A percentile compares a stretch with the other conserved stretches of the same genome.
These are phyloP conservation scores for Aureobasidium sp. DNA, from an alignment of 2,329 filamentous ascomycete species.

Conservation along the genomic window DNA sequence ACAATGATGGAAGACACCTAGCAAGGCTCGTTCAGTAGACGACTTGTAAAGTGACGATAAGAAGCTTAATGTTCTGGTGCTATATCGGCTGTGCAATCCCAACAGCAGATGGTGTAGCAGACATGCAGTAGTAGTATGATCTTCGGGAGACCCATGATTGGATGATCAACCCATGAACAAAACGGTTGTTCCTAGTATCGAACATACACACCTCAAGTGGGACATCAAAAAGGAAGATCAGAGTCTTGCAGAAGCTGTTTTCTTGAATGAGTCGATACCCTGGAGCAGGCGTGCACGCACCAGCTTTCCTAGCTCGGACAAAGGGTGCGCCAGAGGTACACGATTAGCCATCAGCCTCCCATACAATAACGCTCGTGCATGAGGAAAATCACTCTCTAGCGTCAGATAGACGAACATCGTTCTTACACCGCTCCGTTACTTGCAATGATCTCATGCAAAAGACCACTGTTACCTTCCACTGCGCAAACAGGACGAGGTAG, in stretches of 20 bases:
- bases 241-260: neutral
- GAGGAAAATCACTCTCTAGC: neutral
- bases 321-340: neutral
- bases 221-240: neutral
- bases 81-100: neutral
- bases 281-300: neutral
- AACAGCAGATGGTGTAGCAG: neutral
- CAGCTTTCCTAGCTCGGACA: neutral
- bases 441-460: neutral
- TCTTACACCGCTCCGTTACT: neutral
- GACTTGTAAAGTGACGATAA: neutral
- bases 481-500: no score
- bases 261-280: neutral
- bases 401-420: neutral
- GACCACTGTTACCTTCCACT: neutral
- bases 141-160: neutral
- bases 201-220: neutral
- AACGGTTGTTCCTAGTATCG: neutral
- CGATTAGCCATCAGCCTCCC: neutral
- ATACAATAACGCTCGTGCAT: neutral
- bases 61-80: neutral
- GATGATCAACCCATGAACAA: neutral
- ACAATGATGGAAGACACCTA: neutral
- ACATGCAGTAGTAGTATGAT: neutral
- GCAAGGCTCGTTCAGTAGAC: neutral